Percentiles rank a stretch among this genome's conserved stretches.
Conservation (phyloP, 2,329 filamentous ascomycete species). For the Beauveria rudraprayagi region DNA sequence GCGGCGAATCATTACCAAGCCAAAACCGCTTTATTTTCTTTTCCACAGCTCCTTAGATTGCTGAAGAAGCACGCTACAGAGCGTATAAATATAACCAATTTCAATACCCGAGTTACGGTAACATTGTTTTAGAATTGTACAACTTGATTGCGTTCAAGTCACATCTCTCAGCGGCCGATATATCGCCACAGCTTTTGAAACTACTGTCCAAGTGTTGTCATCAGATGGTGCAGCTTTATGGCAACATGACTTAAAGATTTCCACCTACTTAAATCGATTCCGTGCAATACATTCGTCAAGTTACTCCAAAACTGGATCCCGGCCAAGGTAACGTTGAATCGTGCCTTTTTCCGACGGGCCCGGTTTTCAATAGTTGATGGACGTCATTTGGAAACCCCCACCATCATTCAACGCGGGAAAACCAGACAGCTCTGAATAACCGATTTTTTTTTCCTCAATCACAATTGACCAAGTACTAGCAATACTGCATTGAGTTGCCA, state of each 20-base stretch:
- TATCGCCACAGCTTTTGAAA: too few relatives aligned
- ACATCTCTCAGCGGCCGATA: too few relatives aligned
- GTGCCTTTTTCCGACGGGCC: not conserved
- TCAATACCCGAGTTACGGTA: not conserved
- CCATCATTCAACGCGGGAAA: not conserved
- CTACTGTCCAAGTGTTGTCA: too few relatives aligned
- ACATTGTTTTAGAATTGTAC: not conserved
- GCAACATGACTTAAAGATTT: not conserved
- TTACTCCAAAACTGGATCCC: conserved; percentile 6
- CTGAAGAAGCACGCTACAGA: not conserved
- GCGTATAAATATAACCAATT: not conserved
- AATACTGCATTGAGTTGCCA: too few relatives aligned
- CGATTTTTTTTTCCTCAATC: not conserved
- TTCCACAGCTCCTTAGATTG: not conserved
- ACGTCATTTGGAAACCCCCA: conserved; percentile 3
- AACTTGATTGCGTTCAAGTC: too few relatives aligned
- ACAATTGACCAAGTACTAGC: too few relatives aligned
- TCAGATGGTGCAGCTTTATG: too few relatives aligned
- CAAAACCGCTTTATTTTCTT: not conserved
- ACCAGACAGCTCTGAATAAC: not conserved
- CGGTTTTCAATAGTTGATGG: not conserved
- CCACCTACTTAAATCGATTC: not conserved
- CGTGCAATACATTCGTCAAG: not conserved
- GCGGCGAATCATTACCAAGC: too few relatives aligned
- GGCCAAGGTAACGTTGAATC: conserved; percentile 8